Percentiles rank a stretch among this genome's conserved stretches.
Evolutionary conservation across 2,329 filamentous ascomycete species (phyloP).

Genomic region (Exophiala sp.): DNA sequence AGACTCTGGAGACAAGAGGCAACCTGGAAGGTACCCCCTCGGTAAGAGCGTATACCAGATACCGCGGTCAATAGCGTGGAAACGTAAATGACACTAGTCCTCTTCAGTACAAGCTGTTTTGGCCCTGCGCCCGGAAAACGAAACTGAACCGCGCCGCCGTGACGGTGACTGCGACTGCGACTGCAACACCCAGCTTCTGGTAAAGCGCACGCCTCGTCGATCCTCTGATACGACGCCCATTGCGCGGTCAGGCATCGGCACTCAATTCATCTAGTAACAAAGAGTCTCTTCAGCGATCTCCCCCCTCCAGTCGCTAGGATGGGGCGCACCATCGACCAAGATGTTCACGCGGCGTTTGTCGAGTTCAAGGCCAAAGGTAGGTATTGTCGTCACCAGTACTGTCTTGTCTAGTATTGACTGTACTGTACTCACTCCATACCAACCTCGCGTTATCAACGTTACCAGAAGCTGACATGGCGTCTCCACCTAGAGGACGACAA

Average conservation of each 20-base stretch:
- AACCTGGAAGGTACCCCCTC: no score
- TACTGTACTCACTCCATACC: conserved; percentile 11
- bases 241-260: neutral
- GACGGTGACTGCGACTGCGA: neutral
- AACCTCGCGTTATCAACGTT: conserved; percentile 11
- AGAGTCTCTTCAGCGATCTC: neutral
- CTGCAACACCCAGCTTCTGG: neutral
- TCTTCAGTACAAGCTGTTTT: neutral
- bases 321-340: conserved; percentile 49
- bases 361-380: conserved; percentile 48
- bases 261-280: neutral
- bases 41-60: no score
- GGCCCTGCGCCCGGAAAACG: neutral
- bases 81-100: conserved; percentile 3
- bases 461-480: conserved; percentile 20
- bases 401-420: conserved; percentile 35
- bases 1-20: no score
- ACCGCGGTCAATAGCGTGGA: neutral
- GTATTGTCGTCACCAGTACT: conserved; percentile 28
- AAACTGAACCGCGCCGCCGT: neutral
- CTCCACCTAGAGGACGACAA: conserved; percentile 31
- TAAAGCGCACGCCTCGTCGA: neutral
- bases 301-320: conserved; percentile 31
- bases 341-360: conserved; percentile 49
- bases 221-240: neutral